Evolutionary conservation across 805 yeast species (phyloP), one percentile per base, ranked within the genome.

Genomic region (Saccharomyces kudriavzevii): DNA sequence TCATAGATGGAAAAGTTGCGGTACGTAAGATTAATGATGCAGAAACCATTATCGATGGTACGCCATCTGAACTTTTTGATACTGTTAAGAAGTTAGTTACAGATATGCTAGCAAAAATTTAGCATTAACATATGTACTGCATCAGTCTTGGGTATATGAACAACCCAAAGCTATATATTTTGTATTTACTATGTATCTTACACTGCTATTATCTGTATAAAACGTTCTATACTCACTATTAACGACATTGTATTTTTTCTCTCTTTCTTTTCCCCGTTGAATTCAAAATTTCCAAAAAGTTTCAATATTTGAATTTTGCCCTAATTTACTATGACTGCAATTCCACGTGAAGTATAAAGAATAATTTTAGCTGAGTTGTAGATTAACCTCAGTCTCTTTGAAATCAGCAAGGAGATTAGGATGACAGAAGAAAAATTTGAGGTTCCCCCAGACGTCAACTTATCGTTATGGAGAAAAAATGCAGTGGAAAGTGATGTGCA

Each of bases 41-140:
- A 47, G 85, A 85, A 62, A 78, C 92, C n/a, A 73, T 85, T 4
- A 83, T 94, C 13, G 96, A 92, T 60, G 98, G 99, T 1, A 77
- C 78, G 6, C 80, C 87, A 2, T 83, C 90, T 4, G 78, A 78
- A 2, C 77, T 88, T 49, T 92, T 88, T 70, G 90, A 90, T 69
- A 78, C 82, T 54, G 90, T 90, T 8, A 83, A 89, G 65, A 79
- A 79, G 31, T 75, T 85, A 50, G 86, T 90, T 17, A 77, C 87
- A 55, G 81, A 77, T 45, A 83, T 86, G 89, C 70, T 87, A 57
- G 94, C 94, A 1, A 84, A 82, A 66, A 84, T 87, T 28, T 86
- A 70, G 59, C 10, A 11, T 10, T 35, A 9, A 5, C 17, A 1
- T 20, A 35, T 17, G 8, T 11, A 35, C 24, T 5, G 11, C 22